Base-by-base conservation (phyloP, 805 yeast genomes). In the Kluyveromyces starmeri region DNA sequence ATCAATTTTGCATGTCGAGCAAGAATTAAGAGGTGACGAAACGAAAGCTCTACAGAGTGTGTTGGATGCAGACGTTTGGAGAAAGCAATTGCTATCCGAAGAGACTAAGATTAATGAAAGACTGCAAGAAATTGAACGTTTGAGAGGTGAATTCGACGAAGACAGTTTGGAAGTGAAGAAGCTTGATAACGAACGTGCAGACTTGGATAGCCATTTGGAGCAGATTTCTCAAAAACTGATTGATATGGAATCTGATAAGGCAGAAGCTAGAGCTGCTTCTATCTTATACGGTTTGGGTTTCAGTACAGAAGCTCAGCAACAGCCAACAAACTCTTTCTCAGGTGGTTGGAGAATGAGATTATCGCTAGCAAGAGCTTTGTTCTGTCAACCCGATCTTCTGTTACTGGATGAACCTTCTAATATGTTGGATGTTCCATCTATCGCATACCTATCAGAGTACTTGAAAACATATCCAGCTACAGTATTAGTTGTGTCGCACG, bases 281-380 rank as follows among this genome's bases (percentile, higher is more conserved):
- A 89, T 92, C 41, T 66, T 92, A 43, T 83, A 61, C 43, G 99
- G 99, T 55, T 69, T 92, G 42, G 99, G 99, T 37, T 92, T 92
- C 68, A 78, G 95, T 30, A 73, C 75, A 43, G 94, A 82, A 50
- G 73, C 96, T 5, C 98, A 92, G 59, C 63, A 67, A 30, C 68
- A 69, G 43, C 78, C 95, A 20, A 86, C 97, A 5, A 89, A 85
- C 45, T 72, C 86, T 18, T 92, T 92, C 59, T 86, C 96, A 35
- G 99, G 99, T 74, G 99, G 99, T 77, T 92, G 98, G 98, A 81
- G 98, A 73, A 92, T 92, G 98, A 83, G 98, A 68, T 71, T 92
- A 45, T 83, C 96, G n/a, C 71, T 92, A 41, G 98, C 98, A 3
- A 77, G 98, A 64, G 98, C 98, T 0, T 71, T 92, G 56, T 92